phyloP scores from a whole-genome alignment of 257 asterid species.

The Asclepias syriaca region DNA sequence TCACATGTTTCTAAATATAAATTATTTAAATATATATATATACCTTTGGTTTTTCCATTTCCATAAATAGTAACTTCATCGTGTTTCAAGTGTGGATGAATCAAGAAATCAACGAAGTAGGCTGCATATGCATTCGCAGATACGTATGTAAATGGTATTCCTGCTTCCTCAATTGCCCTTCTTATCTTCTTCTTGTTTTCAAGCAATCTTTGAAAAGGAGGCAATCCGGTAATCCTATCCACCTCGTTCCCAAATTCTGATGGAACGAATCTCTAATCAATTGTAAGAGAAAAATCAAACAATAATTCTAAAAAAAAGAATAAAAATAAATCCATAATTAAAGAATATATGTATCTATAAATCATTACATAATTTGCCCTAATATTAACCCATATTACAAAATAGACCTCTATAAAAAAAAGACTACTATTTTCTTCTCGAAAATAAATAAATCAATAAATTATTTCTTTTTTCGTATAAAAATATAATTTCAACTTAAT shows the following conservation, averaged over 20 bases:
- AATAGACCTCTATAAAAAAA: too few species aligned
- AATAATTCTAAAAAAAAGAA: too few species aligned
- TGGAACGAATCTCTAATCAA: conserved; percentile 33
- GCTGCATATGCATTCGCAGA: conserved; percentile 34
- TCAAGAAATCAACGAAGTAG: conserved; percentile 28
- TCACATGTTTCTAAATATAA: too few species aligned
- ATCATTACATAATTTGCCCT: too few species aligned
- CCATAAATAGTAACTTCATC: conserved; percentile 24
- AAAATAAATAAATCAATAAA: too few species aligned
- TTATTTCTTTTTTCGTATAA: too few species aligned
- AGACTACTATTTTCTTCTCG: too few species aligned
- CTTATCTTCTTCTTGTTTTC: conserved; percentile 33
- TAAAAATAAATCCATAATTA: too few species aligned
- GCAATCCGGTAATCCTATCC: conserved; percentile 27
- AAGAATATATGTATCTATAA: too few species aligned
- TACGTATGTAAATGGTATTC: conserved; percentile 30
- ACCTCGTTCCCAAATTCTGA: conserved; percentile 40
- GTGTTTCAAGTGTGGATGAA: conserved; percentile 22
- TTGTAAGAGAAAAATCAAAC: neutral
- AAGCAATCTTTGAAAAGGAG: conserved; percentile 23
- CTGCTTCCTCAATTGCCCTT: conserved; percentile 36
- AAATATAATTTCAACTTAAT: too few species aligned
- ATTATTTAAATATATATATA: too few species aligned
- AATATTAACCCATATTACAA: too few species aligned
- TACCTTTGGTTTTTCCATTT: conserved; percentile 26